phyloP scores from a whole-genome alignment of 495 filamentous ascomycete genomes.

The Xanthoparmelia taractica region DNA sequence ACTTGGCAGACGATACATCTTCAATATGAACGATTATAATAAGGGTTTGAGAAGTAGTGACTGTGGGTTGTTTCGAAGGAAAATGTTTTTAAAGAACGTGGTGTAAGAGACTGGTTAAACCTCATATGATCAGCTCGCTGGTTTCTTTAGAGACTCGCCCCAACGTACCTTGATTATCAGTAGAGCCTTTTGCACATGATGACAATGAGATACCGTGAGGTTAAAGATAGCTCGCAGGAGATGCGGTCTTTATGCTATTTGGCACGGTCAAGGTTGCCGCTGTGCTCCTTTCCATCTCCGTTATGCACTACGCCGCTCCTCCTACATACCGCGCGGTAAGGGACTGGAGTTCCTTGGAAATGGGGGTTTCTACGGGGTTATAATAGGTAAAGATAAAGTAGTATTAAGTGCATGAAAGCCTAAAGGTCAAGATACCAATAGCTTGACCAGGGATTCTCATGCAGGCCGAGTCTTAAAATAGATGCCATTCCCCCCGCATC shows the following conservation, averaged over 20 bases:
- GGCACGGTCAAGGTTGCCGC: neutral
- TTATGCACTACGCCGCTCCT: neutral
- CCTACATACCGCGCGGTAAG: neutral
- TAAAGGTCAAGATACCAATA: neutral
- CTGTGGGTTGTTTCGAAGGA: neutral
- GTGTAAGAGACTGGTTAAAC: neutral
- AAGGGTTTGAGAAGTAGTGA: neutral
- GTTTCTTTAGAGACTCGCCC: neutral
- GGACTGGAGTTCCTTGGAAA: neutral
- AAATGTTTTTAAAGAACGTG: conserved; percentile 17
- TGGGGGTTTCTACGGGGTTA: too few species aligned
- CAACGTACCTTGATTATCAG: neutral
- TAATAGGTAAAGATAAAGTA: too few species aligned
- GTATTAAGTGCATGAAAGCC: too few species aligned
- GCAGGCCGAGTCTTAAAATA: too few species aligned
- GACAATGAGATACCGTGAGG: neutral
- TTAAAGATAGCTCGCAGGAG: neutral
- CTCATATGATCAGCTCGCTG: neutral
- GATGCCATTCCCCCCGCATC: too few species aligned
- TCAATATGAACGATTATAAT: neutral
- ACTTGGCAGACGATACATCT: conserved; percentile 2
- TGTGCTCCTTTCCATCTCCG: neutral
- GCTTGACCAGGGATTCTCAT: neutral
- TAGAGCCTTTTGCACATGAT: neutral
- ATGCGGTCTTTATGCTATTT: neutral